Base-by-base conservation (phyloP, 805 yeast genomes). In the Candida koratica region DNA sequence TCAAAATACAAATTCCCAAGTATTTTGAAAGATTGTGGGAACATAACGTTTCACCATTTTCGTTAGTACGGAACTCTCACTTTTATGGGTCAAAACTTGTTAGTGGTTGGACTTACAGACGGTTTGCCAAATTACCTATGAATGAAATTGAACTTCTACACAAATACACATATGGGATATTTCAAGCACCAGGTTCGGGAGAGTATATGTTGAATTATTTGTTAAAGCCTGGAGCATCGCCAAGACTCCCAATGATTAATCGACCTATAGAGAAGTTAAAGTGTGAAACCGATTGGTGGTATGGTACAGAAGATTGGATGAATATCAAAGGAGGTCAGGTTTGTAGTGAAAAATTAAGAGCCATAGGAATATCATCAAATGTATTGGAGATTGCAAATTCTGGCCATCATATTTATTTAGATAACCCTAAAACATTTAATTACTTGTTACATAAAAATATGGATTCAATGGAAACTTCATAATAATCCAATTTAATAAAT, bases 11-110 rank as follows among this genome's bases (percentile, higher is more conserved):
- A 6, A 73, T 84, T 1, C 96, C 97, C 1, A 55, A 61, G 26
- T 90, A 95, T 82, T 87, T 87, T 55, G 72, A 71, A 15, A 71
- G 69, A 47, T 60, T 90, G 18, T 93, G 98, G 98, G 88, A 85
- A 46, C 75, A 70, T 42, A 85, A 89, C 56, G 72, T 84, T 17
- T 82, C 95, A 0, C 98, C 98, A 2, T 93, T 90, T 55, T 56
- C 81, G 0, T 50, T 89, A 5, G 90, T 90, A 8, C 67, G 97
- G 34, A 69, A 73, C 44, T 58, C 93, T 0, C 90, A 95, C 0
- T 84, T 88, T 1, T 60, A 84, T 20, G 97, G 98, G 0, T 86
- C 96, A 0, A 75, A 77, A 51, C 61, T 90, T 15, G 88, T 86
- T 0, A 82, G 95, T 32, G 94, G 87, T 15, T 93, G 97, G 97